A percentile compares a stretch with the other conserved stretches of the same genome.
Evolutionary conservation across 2,329 filamentous ascomycete genomes (phyloP).

Genomic region (Pestalotiopsis sp.): DNA sequence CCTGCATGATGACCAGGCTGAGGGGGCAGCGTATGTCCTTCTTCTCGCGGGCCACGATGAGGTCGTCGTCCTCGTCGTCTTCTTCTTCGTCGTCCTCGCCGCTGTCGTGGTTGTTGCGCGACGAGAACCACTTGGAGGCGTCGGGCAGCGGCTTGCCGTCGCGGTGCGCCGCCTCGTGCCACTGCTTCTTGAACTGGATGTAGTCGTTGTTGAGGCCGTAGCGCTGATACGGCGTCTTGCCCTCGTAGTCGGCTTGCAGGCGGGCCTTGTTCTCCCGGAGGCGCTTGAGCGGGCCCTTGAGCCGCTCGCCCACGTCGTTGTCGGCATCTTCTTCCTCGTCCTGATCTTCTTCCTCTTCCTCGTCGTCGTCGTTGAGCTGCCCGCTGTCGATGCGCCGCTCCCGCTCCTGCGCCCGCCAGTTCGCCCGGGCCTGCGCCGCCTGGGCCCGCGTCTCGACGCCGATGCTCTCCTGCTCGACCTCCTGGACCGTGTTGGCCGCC

Average conservation of each 20-base stretch:
- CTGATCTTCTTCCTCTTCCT: slow-evolving; percentile 28
- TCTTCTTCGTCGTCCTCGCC: slow-evolving; percentile 35
- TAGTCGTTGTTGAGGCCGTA: slow-evolving; percentile 64
- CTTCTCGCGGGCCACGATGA: slow-evolving; percentile 66
- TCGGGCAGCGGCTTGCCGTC: slow-evolving; percentile 55
- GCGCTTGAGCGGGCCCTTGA: slow-evolving; percentile 34
- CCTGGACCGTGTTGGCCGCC: slow-evolving; percentile 40
- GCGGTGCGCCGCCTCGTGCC: slow-evolving; percentile 56
- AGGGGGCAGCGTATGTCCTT: slow-evolving; percentile 72
- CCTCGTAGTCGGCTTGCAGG: slow-evolving; percentile 46
- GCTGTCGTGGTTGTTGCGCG: slow-evolving; percentile 32
- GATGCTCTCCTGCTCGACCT: slow-evolving; percentile 27
- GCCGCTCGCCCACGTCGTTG: slow-evolving; percentile 27
- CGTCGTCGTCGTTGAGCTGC: slow-evolving; percentile 12
- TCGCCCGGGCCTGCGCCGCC: neutral
- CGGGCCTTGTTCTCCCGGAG: slow-evolving; percentile 38
- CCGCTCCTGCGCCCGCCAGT: neutral
- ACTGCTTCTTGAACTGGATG: slow-evolving; percentile 59
- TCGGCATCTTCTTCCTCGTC: slow-evolving; percentile 28
- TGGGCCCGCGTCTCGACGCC: slow-evolving; percentile 18
- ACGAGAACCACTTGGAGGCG: slow-evolving; percentile 54
- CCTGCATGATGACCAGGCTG: slow-evolving; percentile 64
- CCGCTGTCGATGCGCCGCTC: neutral
- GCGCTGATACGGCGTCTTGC: slow-evolving; percentile 45
- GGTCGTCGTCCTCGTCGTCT: slow-evolving; percentile 67